Evolutionary conservation across 352 stramenopile genomes (phyloP), one percentile per base, ranked within the genome.

Genomic region (Phytophthora rubi): DNA sequence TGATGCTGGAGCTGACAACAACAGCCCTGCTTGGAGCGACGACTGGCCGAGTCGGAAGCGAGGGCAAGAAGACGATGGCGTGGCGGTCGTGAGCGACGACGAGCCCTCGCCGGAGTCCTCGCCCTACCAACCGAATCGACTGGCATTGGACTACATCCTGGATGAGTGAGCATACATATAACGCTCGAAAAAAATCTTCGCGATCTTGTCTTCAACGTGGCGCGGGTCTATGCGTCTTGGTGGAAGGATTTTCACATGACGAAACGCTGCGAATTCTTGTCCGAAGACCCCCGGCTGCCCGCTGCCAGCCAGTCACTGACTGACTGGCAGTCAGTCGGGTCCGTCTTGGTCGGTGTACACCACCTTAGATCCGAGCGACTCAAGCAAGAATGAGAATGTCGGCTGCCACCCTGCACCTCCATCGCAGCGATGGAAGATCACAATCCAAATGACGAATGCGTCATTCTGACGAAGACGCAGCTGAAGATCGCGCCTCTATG

Each of bases 61-160:
- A 3, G 16, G 6, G 6, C n/a, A 9, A 16, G 42, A 68, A 12
- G 42, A 51, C 18, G 10, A 44, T 16, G 7, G 15, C 21, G 35
- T 68, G 35, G 51, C 28, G 2, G 44, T 68, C 8, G 53, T 62
- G 4, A 68, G 62, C 30, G 62, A 62, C 55, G 53, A 62, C 26
- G 62, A 68, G 49, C 53, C 28, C 12, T 53, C 44, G 2, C 56
- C 32, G 32, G 32, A 35, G 32, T 63, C 45, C 6, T 35, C 45
- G n/a, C 44, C 44, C 3, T 6, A 23, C n/a, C 61, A 16, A 21
- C 23, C 52, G 6, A 33, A 42, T 21, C 59, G 51, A 23, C 53
- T 66, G 26, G 28, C 18, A 5, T 16, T 68, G 35, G 32, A 28
- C 53, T 68, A 62, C 44, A 68, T 68, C 32, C 37, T 68, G 28